These are phyloP conservation scores for Metschnikowia bowlesiae DNA, from an alignment of 805 yeast genomes.

Conservation along the genomic window DNA sequence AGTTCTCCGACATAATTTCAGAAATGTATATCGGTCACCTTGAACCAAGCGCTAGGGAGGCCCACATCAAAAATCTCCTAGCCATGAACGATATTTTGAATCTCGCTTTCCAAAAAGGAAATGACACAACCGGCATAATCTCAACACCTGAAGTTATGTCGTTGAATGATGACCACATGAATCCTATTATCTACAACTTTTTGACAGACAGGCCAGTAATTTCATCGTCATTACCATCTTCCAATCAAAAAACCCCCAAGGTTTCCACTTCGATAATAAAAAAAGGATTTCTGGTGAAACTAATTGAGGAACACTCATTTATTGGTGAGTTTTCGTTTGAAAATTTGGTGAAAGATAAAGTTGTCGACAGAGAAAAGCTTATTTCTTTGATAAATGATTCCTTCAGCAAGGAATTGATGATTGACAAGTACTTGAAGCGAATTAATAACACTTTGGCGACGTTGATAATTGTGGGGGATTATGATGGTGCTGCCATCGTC, in stretches of 20 bases:
- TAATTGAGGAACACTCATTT: constrained; percentile 30
- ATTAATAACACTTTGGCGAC: constrained; percentile 67
- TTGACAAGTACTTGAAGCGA: constrained; percentile 62
- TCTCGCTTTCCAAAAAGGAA: constrained; percentile 41
- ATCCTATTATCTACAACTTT: constrained; percentile 86
- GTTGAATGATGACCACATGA: constrained; percentile 46
- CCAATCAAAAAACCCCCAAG: constrained; percentile 49
- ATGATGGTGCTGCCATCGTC: constrained; percentile 90
- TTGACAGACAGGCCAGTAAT: constrained; percentile 88
- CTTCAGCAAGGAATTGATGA: constrained; percentile 64
- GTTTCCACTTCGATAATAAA: constrained; percentile 75
- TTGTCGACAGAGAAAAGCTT: constrained; percentile 55
- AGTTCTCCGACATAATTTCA: constrained; percentile 57
- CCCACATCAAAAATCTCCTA: constrained; percentile 63
- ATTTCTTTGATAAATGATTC: constrained; percentile 69
- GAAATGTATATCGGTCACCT: constrained; percentile 62
- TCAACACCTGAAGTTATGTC: constrained; percentile 81
- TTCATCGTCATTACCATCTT: constrained; percentile 83
- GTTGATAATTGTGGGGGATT: constrained; percentile 83
- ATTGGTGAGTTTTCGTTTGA: constrained; percentile 36
- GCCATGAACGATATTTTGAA: constrained; percentile 57
- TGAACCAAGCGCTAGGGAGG: constrained; percentile 39
- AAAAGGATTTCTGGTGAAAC: constrained; percentile 61
- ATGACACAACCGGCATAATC: constrained; percentile 70
- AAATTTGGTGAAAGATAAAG: constrained; percentile 31